Conservation (phyloP, 2,329 filamentous ascomycete genomes). For the Pezicula carpinea region DNA sequence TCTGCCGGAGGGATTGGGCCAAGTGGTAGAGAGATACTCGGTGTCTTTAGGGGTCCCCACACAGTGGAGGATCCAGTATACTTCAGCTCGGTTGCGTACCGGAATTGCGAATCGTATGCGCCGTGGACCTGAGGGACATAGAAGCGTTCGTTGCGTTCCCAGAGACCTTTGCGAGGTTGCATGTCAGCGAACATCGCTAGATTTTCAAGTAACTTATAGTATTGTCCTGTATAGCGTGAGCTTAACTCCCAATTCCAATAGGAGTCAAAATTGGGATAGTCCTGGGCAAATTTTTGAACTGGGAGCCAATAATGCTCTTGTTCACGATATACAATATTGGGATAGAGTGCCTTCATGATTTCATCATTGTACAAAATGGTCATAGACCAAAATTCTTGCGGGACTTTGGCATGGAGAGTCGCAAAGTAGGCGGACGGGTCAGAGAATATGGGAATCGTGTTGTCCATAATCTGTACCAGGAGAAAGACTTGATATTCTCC, state of each 20-base stretch:
- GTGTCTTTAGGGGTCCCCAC: conserved; percentile 61
- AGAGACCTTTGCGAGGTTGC: conserved; percentile 67
- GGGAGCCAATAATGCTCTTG: conserved; percentile 45
- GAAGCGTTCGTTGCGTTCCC: conserved; percentile 69
- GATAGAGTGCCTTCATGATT: conserved; percentile 74
- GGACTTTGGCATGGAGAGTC: conserved; percentile 58
- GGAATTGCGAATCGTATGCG: conserved; percentile 62
- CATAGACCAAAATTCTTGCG: conserved; percentile 65
- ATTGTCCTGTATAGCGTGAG: conserved; percentile 71
- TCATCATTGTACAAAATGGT: conserved; percentile 70
- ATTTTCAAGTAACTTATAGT: conserved; percentile 73
- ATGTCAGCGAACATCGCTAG: conserved; percentile 57
- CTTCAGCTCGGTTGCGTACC: conserved; percentile 51
- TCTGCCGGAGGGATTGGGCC: conserved; percentile 59
- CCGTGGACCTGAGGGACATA: conserved; percentile 68
- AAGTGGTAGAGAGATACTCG: conserved; percentile 51
- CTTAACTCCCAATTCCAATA: conserved; percentile 69
- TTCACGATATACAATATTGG: conserved; percentile 55
- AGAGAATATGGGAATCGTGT: conserved; percentile 52
- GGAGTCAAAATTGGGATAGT: conserved; percentile 74
- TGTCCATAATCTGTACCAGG: conserved; percentile 72
- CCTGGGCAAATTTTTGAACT: conserved; percentile 70
- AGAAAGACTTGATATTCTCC: conserved; percentile 79
- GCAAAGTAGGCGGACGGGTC: conserved; percentile 53
- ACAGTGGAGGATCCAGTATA: conserved; percentile 26